Base-by-base conservation (phyloP, 306 rosid genomes). In the Vicia faba region DNA sequence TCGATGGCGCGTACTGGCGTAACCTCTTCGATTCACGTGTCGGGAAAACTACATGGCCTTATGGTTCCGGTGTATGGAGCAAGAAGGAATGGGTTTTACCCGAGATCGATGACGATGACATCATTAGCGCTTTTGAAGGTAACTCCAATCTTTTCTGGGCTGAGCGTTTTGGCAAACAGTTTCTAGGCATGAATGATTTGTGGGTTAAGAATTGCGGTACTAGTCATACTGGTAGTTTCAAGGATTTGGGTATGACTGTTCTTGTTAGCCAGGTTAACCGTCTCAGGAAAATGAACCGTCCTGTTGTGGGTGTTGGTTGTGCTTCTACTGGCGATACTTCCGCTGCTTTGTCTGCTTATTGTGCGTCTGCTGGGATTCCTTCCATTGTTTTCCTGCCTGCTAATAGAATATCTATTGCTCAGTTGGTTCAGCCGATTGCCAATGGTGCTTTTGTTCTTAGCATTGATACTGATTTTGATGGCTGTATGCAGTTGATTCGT, bases 191-290 rank as follows among this genome's bases (percentile, higher is more conserved):
- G 97, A 88, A 41, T 41, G 97, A 88, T 14, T 56, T 88, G 20
- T 91, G 97, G 97, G 96, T 91, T 20, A 91, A 91, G 31, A 92
- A 91, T 71, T 91, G 96, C n/a, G 95, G 96, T 5, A 91, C 79
- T 16, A 86, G 92, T 78, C 97, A 91, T 67, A 91, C 92, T 1
- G 92, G 96, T 1, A 84, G 91, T 29, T 91, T 91, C 64, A 91
- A 91, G 73, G 95, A 91, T 80, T 45, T 91, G 23, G 97, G 95
- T 8, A 88, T 91, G 97, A 91, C 92, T 5, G 97, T 91, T 8
- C 65, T 91, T 59, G 96, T 91, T 3, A 91, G 93, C 58, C 97
- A 88, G n/a, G 96, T 91, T 2, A 91, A 91, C 41, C 83, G 97
- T 9, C 64, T 88, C 11, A 49, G 87, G 4, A 87, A 87, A 64